These are phyloP conservation scores for Nemania diffusa DNA, from an alignment of 2,329 filamentous ascomycete species.

Conservation along the genomic window DNA sequence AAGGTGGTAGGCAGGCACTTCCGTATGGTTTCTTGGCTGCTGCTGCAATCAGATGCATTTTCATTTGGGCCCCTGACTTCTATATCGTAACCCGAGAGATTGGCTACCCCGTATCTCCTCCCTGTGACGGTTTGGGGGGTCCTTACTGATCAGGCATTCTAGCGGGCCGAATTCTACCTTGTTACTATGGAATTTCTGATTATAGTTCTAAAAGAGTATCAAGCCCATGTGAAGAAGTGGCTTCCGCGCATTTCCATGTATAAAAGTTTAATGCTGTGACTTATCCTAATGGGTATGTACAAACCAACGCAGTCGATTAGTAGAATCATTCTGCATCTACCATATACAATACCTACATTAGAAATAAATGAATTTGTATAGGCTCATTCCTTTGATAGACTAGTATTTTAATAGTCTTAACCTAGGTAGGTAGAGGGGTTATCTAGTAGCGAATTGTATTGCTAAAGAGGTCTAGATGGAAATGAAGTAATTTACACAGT, in stretches of 20 bases:
- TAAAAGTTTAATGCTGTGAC: neutral
- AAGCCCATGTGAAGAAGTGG: neutral
- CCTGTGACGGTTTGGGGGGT: neutral
- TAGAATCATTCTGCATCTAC: no score
- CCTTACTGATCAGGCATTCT: neutral
- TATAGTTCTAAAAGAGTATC: no score
- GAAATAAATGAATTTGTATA: no score
- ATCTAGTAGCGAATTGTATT: no score
- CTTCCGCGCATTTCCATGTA: neutral
- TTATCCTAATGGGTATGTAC: neutral
- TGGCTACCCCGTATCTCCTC: neutral
- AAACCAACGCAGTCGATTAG: neutral
- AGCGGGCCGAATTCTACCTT: neutral
- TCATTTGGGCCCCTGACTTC: neutral
- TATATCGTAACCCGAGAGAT: neutral
- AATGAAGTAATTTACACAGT: no score
- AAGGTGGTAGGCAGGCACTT: neutral
- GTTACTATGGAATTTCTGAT: neutral
- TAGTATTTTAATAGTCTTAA: no score
- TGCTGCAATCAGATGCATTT: neutral
- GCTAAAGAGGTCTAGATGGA: no score
- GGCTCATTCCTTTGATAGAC: no score
- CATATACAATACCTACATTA: no score
- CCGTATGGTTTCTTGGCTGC: slow-evolving; percentile 5
- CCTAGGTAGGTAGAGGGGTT: no score